Evolutionary conservation across 148 eudicot genomes (phyloP), one percentile per base, ranked within the genome.

Genomic region (Nyssa sinensis): DNA sequence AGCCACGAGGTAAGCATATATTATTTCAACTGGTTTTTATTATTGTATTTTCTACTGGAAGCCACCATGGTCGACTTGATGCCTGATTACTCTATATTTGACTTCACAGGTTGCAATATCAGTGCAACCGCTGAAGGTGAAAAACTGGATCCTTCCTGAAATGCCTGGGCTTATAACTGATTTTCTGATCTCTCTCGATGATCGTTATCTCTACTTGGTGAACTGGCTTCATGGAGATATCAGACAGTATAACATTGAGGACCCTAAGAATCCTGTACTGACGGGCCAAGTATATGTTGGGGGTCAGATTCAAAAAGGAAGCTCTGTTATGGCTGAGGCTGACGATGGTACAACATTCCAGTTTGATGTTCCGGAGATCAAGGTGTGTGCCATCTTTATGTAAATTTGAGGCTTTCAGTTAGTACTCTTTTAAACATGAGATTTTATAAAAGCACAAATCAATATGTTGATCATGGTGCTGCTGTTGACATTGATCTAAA

Each of bases 161-260:
- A 91, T 96, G 98, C 98, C 99, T 7, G 98, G 99, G 19, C 86
- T 96, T 74, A 96, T 96, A 73, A 93, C 99, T 0, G 99, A 93
- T 80, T 96, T 96, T 82, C 85, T 96, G 60, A 88, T 96, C 3
- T 91, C 98, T 57, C 86, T 96, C 17, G 98, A 96, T 76, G 99
- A 96, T 67, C 97, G 91, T 16, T 93, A 86, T 73, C 84, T 96
- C 21, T 96, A 96, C 85, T 78, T 96, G 60, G 85, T 85, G 25
- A 96, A 96, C 81, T 96, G 99, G 99, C 98, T 96, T 55, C 99
- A 96, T 84, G 99, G 99, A 57, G 99, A 96, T 83, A 80, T 96
- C 33, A 87, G 99, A 66, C 99, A 96, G 66, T 96, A 96, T 73
- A 91, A 88, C 81, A 93, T 96, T n/a, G 91, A 89, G 84, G 99